Evolutionary conservation across 2,329 filamentous ascomycete genomes (phyloP).

Genomic region (Aspergillus sp.): DNA sequence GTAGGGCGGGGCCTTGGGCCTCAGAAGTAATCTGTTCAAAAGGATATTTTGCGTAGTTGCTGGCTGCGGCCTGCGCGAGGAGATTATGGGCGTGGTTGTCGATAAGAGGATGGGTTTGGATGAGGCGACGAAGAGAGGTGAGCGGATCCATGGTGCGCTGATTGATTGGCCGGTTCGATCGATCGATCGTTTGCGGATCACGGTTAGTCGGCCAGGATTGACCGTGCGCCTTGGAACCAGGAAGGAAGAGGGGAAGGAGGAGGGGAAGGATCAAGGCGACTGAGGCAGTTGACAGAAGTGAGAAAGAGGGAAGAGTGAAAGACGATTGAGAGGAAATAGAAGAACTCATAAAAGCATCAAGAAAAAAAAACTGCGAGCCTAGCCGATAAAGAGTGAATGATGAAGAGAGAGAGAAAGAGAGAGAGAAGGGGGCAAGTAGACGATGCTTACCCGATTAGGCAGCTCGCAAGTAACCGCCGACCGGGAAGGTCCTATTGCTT

Average conservation of each 20-base stretch:
- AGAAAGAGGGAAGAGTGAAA: background rate
- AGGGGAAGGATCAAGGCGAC: no score
- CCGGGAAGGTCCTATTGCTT: background rate
- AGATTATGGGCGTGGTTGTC: slow-evolving; percentile 53
- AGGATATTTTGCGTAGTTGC: slow-evolving; percentile 42
- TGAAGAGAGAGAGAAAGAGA: background rate
- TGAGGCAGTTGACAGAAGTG: background rate
- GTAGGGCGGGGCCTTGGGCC: slow-evolving; percentile 67
- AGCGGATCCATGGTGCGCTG: slow-evolving; percentile 26
- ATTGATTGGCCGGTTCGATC: slow-evolving; percentile 7
- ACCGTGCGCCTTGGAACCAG: background rate
- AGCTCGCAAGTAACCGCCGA: slow-evolving; percentile 7
- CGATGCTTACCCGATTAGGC: slow-evolving; percentile 20
- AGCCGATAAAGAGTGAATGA: background rate
- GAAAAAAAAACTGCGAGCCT: background rate
- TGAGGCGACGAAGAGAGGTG: slow-evolving; percentile 37
- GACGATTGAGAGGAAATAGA: background rate
- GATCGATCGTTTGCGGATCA: slow-evolving; percentile 4
- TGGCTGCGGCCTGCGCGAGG: slow-evolving; percentile 35
- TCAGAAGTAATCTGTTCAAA: slow-evolving; percentile 70
- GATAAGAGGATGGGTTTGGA: slow-evolving; percentile 46
- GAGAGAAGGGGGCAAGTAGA: slow-evolving; percentile 1
- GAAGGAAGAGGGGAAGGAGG: background rate
- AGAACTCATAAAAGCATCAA: background rate
- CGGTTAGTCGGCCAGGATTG: background rate